Percentiles rank a stretch among this genome's conserved stretches.
These are phyloP conservation scores for Simplicillium sp. DNA, from an alignment of 2,329 filamentous ascomycete species.

Conservation along the genomic window DNA sequence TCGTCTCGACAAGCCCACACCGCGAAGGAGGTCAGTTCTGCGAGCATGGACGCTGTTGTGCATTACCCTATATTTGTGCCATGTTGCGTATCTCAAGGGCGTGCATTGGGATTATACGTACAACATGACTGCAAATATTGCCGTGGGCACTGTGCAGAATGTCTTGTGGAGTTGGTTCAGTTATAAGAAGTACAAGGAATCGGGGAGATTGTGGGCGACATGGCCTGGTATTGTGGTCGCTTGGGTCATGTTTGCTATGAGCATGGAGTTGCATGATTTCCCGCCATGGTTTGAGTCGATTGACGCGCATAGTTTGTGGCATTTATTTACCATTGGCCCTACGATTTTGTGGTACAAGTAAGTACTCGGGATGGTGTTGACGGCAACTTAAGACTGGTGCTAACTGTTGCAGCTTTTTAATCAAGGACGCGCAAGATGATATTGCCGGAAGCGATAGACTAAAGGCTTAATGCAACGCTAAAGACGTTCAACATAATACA, in stretches of 20 bases:
- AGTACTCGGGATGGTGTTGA: slow-evolving; percentile 29
- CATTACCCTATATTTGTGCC: slow-evolving; percentile 57
- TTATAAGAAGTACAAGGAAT: slow-evolving; percentile 60
- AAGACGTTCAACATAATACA: background rate
- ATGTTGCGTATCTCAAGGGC: slow-evolving; percentile 76
- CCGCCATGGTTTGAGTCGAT: slow-evolving; percentile 72
- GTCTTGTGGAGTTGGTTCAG: slow-evolving; percentile 81
- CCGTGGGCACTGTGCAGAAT: slow-evolving; percentile 71
- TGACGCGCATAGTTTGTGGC: slow-evolving; percentile 94
- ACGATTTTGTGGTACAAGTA: slow-evolving; percentile 92
- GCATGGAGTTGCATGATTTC: slow-evolving; percentile 90
- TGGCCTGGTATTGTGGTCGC: slow-evolving; percentile 88
- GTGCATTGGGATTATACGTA: slow-evolving; percentile 93
- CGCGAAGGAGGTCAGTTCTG: slow-evolving; percentile 40
- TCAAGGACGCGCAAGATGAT: slow-evolving; percentile 79
- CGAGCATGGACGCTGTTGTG: slow-evolving; percentile 71
- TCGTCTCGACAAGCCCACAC: slow-evolving; percentile 56
- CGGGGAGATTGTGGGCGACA: slow-evolving; percentile 67
- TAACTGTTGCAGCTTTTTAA: slow-evolving; percentile 56
- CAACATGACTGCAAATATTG: slow-evolving; percentile 94
- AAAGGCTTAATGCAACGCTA: slow-evolving; percentile 45
- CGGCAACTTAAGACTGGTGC: no score
- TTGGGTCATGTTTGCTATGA: slow-evolving; percentile 90
- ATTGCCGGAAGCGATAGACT: slow-evolving; percentile 57
- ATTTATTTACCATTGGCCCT: slow-evolving; percentile 82